These are phyloP conservation scores for Oehlia diaphana DNA, from an alignment of 192 early-diverging fungal species.

Conservation along the genomic window DNA sequence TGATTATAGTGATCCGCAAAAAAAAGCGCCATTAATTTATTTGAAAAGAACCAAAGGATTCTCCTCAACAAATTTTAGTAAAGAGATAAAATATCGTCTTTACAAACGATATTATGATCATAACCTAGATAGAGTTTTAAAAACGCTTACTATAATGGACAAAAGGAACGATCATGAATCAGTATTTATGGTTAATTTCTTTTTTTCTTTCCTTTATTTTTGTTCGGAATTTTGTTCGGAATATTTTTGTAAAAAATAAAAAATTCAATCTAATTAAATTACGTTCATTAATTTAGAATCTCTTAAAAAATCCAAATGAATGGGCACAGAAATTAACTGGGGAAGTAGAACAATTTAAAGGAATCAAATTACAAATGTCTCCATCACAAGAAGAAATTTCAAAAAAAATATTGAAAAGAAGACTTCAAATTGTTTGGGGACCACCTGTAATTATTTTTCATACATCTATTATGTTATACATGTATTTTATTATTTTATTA, in stretches of 20 bases:
- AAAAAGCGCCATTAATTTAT: not conserved
- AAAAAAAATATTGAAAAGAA: slow-evolving; percentile 33
- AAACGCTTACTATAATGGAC: slow-evolving; percentile 21
- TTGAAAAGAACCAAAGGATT: slow-evolving; percentile 1
- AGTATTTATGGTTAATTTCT: slow-evolving; percentile 16
- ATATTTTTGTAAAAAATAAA: no score
- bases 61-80: not conserved
- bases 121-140: slow-evolving; percentile 27
- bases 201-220: no score
- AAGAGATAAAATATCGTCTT: slow-evolving; percentile 1
- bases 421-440: slow-evolving; percentile 41
- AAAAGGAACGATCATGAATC: not conserved
- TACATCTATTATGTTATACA: no score
- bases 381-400: slow-evolving; percentile 44
- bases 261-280: no score
- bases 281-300: slow-evolving; percentile 23
- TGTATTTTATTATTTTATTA: no score
- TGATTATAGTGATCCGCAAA: not conserved
- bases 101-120: slow-evolving; percentile 30
- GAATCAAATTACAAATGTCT: slow-evolving; percentile 23
- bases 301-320: slow-evolving; percentile 41
- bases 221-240: no score
- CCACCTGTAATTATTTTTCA: no score
- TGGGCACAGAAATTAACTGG: slow-evolving; percentile 19
- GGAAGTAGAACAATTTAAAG: no score